Percentiles rank a stretch among this genome's conserved stretches.
phyloP scores from a whole-genome alignment of 73 alveolate species.

The Breviolum minutum region DNA sequence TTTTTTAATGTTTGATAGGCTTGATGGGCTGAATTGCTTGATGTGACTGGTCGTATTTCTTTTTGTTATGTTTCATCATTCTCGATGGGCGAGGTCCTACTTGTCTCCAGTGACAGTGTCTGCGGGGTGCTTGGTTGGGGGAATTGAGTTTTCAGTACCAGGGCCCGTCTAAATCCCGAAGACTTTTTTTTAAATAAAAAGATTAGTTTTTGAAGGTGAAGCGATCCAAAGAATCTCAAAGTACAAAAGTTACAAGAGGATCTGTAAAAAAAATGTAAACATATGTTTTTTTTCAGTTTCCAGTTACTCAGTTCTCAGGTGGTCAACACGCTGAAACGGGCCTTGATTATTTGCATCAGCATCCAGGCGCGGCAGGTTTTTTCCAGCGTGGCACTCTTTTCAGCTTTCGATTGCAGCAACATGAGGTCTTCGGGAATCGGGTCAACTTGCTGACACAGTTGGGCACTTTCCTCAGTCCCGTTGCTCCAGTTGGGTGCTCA shows the following conservation, averaged over 20 bases:
- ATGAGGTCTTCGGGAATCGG: conserved; percentile 45
- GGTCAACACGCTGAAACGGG: conserved; percentile 89
- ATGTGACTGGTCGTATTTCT: not conserved
- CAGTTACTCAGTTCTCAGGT: not conserved
- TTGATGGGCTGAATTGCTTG: no score
- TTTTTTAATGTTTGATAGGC: no score
- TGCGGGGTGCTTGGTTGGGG: not conserved
- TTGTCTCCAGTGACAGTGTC: conserved; percentile 88
- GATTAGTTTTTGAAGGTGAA: no score
- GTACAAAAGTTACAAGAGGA: no score
- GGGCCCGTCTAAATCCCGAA: no score
- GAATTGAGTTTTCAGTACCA: no score
- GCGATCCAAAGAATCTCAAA: no score
- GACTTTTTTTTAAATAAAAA: no score
- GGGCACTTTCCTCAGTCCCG: not conserved
- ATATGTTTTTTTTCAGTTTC: no score
- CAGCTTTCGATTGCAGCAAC: not conserved
- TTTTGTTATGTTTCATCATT: no score
- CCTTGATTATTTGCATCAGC: conserved; percentile 88
- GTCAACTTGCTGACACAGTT: conserved; percentile 49
- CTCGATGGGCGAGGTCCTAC: conserved; percentile 31
- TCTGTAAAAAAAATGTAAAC: no score
- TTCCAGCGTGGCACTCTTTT: not conserved
- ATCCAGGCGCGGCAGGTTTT: conserved; percentile 22
- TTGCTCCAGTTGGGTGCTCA: not conserved